Evolutionary conservation across 164 flowering plant species (phyloP).

Genomic region (Tinospora cordifolia): DNA sequence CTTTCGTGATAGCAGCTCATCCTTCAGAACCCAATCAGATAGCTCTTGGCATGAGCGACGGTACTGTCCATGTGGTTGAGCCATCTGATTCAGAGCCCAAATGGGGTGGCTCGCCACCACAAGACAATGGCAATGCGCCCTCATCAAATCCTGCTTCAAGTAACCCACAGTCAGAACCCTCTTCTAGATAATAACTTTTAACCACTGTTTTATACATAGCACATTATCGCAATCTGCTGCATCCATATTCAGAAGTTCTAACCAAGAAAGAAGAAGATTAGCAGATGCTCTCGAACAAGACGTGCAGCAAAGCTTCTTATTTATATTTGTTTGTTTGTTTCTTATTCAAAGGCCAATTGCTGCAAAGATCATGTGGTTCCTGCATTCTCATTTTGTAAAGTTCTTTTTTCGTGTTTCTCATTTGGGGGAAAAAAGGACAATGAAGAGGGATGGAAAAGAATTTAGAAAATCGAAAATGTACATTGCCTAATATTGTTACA

Average conservation of each 20-base stretch:
- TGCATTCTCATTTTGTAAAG: conserved; percentile 3
- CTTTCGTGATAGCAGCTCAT: conserved; percentile 61
- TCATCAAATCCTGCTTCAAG: conserved; percentile 53
- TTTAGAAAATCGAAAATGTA: not conserved
- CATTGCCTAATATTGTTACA: not conserved
- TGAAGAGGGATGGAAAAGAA: too few species aligned
- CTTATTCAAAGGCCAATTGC: not conserved
- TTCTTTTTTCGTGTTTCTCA: not conserved
- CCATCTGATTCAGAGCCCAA: conserved; percentile 47
- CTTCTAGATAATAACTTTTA: conserved; percentile 35
- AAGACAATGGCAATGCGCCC: conserved; percentile 46
- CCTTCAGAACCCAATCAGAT: conserved; percentile 65
- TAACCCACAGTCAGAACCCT: conserved; percentile 52
- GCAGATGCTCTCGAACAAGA: not conserved
- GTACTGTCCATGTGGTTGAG: conserved; percentile 55
- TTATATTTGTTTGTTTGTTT: not conserved
- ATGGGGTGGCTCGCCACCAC: conserved; percentile 54
- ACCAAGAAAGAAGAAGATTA: not conserved
- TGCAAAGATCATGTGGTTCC: not conserved
- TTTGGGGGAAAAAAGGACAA: too few species aligned
- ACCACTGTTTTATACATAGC: not conserved
- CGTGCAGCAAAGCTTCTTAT: not conserved
- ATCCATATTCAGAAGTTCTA: not conserved
- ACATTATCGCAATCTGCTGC: not conserved
- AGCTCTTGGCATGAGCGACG: conserved; percentile 70